phyloP scores from a whole-genome alignment of 768 basidiomycete genomes.

The Suillus paluster region DNA sequence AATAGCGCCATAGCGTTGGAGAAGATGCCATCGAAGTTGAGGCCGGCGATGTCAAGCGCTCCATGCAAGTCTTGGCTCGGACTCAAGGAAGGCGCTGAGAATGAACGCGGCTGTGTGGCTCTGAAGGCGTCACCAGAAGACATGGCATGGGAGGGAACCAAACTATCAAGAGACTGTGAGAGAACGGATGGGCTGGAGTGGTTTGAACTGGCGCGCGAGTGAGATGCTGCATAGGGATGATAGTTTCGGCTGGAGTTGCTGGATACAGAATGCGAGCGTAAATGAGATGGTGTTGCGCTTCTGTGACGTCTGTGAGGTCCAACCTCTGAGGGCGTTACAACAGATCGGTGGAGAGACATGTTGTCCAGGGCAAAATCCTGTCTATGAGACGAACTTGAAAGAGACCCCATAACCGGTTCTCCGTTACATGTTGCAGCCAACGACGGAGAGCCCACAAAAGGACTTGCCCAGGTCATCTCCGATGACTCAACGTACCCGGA shows the following conservation, averaged over 20 bases:
- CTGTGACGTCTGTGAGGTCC: slow-evolving; percentile 73
- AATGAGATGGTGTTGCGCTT: slow-evolving; percentile 75
- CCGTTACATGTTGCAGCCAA: slow-evolving; percentile 36
- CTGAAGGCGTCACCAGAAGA: slow-evolving; percentile 15
- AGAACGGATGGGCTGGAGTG: slow-evolving; percentile 36
- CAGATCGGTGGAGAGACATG: slow-evolving; percentile 30
- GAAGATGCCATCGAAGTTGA: slow-evolving; percentile 26
- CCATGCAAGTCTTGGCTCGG: not conserved
- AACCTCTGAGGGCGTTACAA: slow-evolving; percentile 37
- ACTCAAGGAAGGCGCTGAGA: slow-evolving; percentile 18
- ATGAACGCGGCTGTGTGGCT: slow-evolving; percentile 24
- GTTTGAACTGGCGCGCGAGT: slow-evolving; percentile 34
- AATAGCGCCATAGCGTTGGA: slow-evolving; percentile 33
- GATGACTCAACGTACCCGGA: slow-evolving; percentile 27
- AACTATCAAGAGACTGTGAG: slow-evolving; percentile 32
- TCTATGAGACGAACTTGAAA: slow-evolving; percentile 72
- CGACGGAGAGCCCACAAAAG: slow-evolving; percentile 21
- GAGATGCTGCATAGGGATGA: slow-evolving; percentile 55
- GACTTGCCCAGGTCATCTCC: slow-evolving; percentile 28
- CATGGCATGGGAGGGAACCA: slow-evolving; percentile 23
- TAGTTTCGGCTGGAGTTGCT: slow-evolving; percentile 51
- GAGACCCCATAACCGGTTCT: slow-evolving; percentile 46
- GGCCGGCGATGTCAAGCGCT: not conserved
- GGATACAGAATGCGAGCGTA: slow-evolving; percentile 54
- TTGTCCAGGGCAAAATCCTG: slow-evolving; percentile 56